Evolutionary conservation across 768 basidiomycete genomes (phyloP), one percentile per base, ranked within the genome.

Genomic region (Holtermannia corniformis): DNA sequence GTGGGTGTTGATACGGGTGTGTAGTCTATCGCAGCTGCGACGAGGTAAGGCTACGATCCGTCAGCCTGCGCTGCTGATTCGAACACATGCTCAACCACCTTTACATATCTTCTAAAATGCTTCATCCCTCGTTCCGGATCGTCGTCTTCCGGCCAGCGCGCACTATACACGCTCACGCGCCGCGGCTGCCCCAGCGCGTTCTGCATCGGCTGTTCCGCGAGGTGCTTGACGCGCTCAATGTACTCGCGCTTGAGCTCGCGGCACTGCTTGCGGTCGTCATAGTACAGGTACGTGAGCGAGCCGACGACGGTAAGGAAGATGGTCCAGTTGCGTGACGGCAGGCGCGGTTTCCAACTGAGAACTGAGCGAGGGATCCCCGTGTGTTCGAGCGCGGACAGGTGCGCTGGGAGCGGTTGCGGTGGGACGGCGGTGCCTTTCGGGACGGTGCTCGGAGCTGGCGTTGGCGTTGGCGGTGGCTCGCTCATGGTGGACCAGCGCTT

Each of bases 41-140:
- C 86, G 4, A 99, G 78, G 51, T 93, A 80, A 7, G 95, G 95
- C 95, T 99, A 65, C 13, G 52, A 48, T n/a, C 16, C 16, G 32
- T 37, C 16, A 37, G 32, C 32, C 32, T n/a, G n/a, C n/a, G n/a
- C n/a, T n/a, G n/a, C n/a, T n/a, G n/a, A n/a, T n/a, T n/a, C n/a
- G n/a, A n/a, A n/a, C n/a, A 49, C 52, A 24, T 12, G 5, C 5
- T 5, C 24, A 66, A 73, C 51, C 49, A 95, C 95, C 85, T 95
- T 93, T 76, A 96, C 82, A 74, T 95, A 97, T 78, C 87, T 89
- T 72, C 87, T 85, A 77, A 97, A 97, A 76, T 89, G 88, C 74
- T 78, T 83, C 70, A 87, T 75, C 52, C 82, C 79, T 54, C 86
- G 80, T 68, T 91, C 83, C 57, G 83, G 82, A 68, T 96, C 91